phyloP scores from a whole-genome alignment of 108 stramenopile genomes.

The Discostella pseudostelligera region DNA sequence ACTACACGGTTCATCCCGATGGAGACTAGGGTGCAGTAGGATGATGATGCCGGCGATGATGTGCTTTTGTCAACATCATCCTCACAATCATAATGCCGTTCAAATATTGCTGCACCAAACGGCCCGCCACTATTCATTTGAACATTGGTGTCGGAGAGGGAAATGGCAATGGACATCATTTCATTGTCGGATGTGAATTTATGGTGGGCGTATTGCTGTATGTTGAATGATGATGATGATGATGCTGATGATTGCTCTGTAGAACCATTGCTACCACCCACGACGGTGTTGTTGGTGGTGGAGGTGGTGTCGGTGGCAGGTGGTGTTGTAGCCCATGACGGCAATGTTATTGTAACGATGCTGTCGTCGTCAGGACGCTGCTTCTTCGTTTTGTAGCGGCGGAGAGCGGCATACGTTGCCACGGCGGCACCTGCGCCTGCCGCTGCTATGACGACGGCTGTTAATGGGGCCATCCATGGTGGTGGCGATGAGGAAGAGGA shows the following conservation, averaged over 20 bases:
- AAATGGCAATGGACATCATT: conserved; percentile 81
- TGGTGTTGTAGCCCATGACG: not conserved
- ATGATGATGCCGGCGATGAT: not conserved
- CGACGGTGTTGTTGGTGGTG: not conserved
- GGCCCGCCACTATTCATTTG: conserved; percentile 74
- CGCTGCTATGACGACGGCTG: too few relatives aligned
- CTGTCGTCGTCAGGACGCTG: not conserved
- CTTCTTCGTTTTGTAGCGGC: not conserved
- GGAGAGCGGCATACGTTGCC: too few relatives aligned
- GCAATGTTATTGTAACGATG: not conserved
- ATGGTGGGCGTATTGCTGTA: too few relatives aligned
- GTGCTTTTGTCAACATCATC: conserved; percentile 12
- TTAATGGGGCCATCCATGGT: too few relatives aligned
- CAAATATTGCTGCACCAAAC: conserved; percentile 82
- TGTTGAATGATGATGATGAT: too few relatives aligned
- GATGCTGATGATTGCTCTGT: too few relatives aligned
- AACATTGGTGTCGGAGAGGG: conserved; percentile 67
- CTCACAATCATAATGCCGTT: conserved; percentile 50
- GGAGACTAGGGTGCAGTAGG: conserved; percentile 50
- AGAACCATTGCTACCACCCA: too few relatives aligned
- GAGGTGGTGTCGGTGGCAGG: not conserved
- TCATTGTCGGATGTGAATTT: conserved; percentile 67
- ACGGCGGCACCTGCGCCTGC: too few relatives aligned
- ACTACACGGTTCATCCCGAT: conserved; percentile 81
- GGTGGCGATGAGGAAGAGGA: too few relatives aligned